Evolutionary conservation across 169 alveolate genomes (phyloP), one percentile per base, ranked within the genome.

Genomic region (Plasmodium vivax): DNA sequence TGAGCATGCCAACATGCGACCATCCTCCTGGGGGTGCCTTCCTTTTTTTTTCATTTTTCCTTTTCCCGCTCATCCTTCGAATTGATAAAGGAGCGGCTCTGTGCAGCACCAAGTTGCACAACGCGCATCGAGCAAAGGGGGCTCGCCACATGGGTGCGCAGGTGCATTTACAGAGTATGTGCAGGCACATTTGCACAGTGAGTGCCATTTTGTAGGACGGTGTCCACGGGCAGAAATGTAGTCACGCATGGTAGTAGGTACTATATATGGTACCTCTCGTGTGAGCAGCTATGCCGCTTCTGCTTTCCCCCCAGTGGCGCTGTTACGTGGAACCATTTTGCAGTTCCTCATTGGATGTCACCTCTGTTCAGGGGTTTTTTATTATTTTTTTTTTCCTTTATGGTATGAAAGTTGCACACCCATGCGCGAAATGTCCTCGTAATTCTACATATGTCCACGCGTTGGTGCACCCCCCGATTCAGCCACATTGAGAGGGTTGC

Each of bases 21-120:
- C 58, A 47, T 47, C 58, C 58, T 47, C 58, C 58, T 47, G 14
- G 30, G 36, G 30, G 36, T 62, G 14, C 27, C n/a, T 62, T 23
- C 27, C 27, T 62, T 58, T 58, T 58, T 58, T 58, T 58, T 58
- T 58, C 12, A 5, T 58, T 58, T 19, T 62, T 62, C 34, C 34
- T 62, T 62, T 62, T 62, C 75, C 10, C 36, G 38, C 10, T 27
- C 36, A 23, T 62, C 27, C 75, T 23, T 62, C 27, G 10, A 27
- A 23, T 14, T 62, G 34, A 62, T 62, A 62, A 62, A 27, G 14
- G 34, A 62, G 43, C 27, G 58, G 23, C 43, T n/a, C 56, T 34
- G 2, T 62, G 54, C 12, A 58, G 91, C 91, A 83, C 91, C 91
- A 56, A n/a, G 16, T 58, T 83, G 91, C 91, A 83, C 91, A 58